phyloP scores from a whole-genome alignment of 768 basidiomycete genomes.

The Lactarius psammicola region DNA sequence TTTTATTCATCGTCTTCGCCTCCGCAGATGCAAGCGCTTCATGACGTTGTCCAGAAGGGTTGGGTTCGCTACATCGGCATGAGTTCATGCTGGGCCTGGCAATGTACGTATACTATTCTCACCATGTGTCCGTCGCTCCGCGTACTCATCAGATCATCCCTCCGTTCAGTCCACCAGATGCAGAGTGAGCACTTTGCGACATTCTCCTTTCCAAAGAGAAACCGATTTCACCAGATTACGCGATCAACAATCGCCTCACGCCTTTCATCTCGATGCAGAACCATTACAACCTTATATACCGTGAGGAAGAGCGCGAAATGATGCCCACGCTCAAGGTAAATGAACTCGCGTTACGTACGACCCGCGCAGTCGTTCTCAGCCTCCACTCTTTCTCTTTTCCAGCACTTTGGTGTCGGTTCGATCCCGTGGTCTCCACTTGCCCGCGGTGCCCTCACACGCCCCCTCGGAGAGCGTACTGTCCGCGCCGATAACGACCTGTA shows the following conservation, averaged over 20 bases:
- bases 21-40: constrained; percentile 41
- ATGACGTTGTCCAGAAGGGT: constrained; percentile 44
- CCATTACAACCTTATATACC: constrained; percentile 43
- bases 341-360: not conserved
- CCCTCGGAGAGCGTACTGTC: constrained; percentile 28
- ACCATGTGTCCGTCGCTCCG: not conserved
- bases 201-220: not conserved
- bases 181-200: constrained; percentile 29
- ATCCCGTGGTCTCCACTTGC: constrained; percentile 45
- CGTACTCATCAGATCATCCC: not conserved
- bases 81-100: constrained; percentile 36
- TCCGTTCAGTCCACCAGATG: constrained; percentile 31
- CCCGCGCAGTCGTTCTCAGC: not conserved
- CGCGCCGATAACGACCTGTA: constrained; percentile 32
- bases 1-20: not conserved
- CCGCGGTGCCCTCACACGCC: constrained; percentile 33
- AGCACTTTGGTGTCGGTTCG: constrained; percentile 39
- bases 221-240: constrained; percentile 30
- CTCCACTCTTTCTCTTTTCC: not conserved
- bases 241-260: constrained; percentile 36
- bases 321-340: constrained; percentile 34
- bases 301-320: constrained; percentile 46
- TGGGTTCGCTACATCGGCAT: constrained; percentile 42
- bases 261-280: constrained; percentile 51
- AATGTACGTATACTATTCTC: constrained; percentile 31